These are phyloP conservation scores for Naganishia onofrii DNA, from an alignment of 768 basidiomycete species.

Conservation along the genomic window DNA sequence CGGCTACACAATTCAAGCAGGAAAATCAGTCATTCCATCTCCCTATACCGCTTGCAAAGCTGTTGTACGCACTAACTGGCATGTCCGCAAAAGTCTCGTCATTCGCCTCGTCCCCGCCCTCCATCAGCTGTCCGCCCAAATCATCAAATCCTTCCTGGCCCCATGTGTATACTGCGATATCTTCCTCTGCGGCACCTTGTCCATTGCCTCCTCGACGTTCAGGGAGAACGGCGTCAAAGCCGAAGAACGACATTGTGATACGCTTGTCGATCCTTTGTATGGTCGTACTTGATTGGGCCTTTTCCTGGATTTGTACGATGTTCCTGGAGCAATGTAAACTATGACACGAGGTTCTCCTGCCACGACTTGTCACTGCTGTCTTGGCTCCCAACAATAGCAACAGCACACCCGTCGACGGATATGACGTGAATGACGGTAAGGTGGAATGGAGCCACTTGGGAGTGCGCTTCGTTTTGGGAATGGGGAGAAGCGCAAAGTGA, in stretches of 20 bases:
- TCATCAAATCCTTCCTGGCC: slow-evolving; percentile 87
- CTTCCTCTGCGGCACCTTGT: slow-evolving; percentile 58
- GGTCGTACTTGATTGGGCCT: neutral
- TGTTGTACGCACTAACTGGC: slow-evolving; percentile 63
- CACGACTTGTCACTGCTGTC: no score
- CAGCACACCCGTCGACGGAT: neutral
- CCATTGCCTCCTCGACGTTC: slow-evolving; percentile 45
- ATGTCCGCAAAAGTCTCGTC: slow-evolving; percentile 88
- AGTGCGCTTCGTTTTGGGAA: neutral
- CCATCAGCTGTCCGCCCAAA: slow-evolving; percentile 78
- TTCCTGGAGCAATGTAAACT: no score
- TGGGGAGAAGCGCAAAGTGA: slow-evolving; percentile 1
- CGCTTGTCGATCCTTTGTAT: neutral
- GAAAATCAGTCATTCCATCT: neutral
- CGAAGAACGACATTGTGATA: slow-evolving; percentile 50
- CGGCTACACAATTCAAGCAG: slow-evolving; percentile 29
- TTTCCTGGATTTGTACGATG: neutral
- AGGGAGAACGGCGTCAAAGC: slow-evolving; percentile 49
- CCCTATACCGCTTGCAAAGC: neutral
- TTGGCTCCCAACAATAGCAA: no score
- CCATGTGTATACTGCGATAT: slow-evolving; percentile 89
- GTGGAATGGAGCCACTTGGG: neutral
- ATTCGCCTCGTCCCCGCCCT: slow-evolving; percentile 88
- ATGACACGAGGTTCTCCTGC: no score
- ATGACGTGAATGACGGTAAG: neutral